Evolutionary conservation across 75 land plant species (phyloP).

Genomic region (Picea sitchensis): DNA sequence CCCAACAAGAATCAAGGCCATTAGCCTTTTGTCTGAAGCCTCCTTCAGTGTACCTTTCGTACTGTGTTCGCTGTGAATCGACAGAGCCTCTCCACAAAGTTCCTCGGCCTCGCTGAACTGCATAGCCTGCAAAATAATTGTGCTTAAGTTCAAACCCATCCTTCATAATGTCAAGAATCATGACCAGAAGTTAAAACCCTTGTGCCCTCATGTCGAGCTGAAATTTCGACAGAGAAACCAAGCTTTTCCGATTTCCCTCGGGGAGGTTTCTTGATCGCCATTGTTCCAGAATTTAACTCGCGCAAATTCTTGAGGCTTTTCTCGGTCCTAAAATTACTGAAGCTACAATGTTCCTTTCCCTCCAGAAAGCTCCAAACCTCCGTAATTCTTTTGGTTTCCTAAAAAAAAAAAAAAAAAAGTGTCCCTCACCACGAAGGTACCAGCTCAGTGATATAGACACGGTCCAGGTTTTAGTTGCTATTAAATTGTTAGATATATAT

Average conservation of each 20-base stretch:
- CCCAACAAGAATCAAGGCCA: constrained; percentile 32
- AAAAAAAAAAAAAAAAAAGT: no score
- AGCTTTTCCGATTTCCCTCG: not conserved
- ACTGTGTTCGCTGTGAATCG: constrained; percentile 21
- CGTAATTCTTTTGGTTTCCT: not conserved
- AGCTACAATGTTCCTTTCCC: not conserved
- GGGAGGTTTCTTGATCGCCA: not conserved
- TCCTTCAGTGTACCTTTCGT: constrained; percentile 32
- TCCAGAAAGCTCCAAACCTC: not conserved
- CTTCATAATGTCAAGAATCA: not conserved
- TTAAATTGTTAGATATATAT: no score
- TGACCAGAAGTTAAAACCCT: not conserved
- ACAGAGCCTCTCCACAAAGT: constrained; percentile 24
- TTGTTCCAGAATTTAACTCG: not conserved
- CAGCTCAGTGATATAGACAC: no score
- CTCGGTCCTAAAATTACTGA: not conserved
- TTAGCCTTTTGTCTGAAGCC: constrained; percentile 31
- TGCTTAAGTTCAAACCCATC: no score
- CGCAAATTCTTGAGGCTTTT: not conserved
- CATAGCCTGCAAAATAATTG: constrained; percentile 20
- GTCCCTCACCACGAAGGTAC: no score
- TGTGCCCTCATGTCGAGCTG: not conserved
- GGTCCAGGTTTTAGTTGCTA: no score
- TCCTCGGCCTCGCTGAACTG: constrained; percentile 37
- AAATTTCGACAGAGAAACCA: not conserved